Base-by-base conservation (phyloP, 805 yeast species). In the Danielia oregonensis region DNA sequence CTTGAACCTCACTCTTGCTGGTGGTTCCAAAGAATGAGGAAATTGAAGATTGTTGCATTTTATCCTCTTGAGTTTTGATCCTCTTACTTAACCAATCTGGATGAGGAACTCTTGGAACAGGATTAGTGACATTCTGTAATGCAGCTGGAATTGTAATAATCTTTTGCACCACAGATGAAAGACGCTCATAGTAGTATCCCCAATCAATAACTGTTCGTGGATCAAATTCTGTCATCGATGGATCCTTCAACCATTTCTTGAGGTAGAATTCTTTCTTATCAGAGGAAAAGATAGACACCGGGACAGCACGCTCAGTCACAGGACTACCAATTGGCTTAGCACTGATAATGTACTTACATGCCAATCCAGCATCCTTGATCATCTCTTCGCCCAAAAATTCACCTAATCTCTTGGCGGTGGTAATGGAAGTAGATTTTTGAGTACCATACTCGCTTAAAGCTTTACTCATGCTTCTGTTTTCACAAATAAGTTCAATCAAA, bases 101-200 rank as follows among this genome's bases (percentile, higher is more conserved):
- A 52, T 91, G 97, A 4, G 76, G 76, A 5, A 94, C 91, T 47
- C 97, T 70, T 4, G 97, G 97, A 28, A 94, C 97, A 0, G 99
- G 99, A 51, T 93, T 94, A 10, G 68, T 61, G 12, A 91, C 76
- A 33, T 78, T 78, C 63, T 93, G 98, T 35, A 91, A 67, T 5
- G 97, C 97, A 4, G 99, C 99, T 2, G 99, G 99, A 46, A 93
- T 91, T 0, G 96, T 84, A 47, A 93, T 86, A 49, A 93, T 87
- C 61, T 94, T 93, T 57, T 89, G 96, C 27, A 94, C 79, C 5
- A 89, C 95, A 2, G 96, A 87, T 0, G 91, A 94, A 23, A 93
- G 70, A 51, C 99, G 78, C 50, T 87, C 96, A 43, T 81, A 72
- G 55, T 93, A 93, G 55, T 93, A 93, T 15, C 66, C 78, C 99